Conservation (phyloP, 345 rosid genomes). For the Eucalyptus curtisii region DNA sequence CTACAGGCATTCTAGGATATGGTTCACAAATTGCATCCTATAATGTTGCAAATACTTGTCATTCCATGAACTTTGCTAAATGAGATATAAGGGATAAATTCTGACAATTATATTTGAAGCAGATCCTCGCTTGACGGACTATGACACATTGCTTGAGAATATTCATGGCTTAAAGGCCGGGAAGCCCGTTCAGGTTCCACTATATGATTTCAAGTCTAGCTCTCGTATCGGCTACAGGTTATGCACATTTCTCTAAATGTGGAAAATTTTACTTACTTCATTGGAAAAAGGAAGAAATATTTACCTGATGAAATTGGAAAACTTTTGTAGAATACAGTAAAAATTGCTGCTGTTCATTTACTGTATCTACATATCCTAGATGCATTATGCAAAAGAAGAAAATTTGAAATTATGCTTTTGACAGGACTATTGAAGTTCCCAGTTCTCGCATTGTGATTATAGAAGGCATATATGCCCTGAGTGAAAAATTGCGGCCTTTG, state of each 20-base stretch:
- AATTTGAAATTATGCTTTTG: not conserved
- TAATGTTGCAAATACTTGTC: not conserved
- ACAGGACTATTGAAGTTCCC: conserved; percentile 87
- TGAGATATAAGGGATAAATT: not conserved
- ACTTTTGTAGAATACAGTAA: not conserved
- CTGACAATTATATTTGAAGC: conserved; percentile 11
- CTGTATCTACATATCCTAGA: not conserved
- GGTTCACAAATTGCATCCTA: not conserved
- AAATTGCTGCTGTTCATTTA: not conserved
- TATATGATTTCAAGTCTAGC: conserved; percentile 94
- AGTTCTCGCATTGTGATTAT: conserved; percentile 83
- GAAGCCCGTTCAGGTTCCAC: conserved; percentile 78
- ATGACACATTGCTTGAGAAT: conserved; percentile 80
- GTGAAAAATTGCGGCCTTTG: conserved; percentile 77
- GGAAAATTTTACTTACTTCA: not conserved
- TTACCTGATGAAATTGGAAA: not conserved
- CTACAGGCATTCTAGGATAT: not conserved
- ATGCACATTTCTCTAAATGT: not conserved
- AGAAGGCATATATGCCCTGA: conserved; percentile 94
- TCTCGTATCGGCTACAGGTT: conserved; percentile 86
- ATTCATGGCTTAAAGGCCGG: conserved; percentile 77
- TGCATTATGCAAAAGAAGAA: not conserved
- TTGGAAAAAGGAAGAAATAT: not conserved
- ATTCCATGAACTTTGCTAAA: not conserved
- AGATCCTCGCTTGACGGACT: conserved; percentile 97